Evolutionary conservation across 306 rosid species (phyloP), one percentile per base, ranked within the genome.

Genomic region (Clitoria ternatea): DNA sequence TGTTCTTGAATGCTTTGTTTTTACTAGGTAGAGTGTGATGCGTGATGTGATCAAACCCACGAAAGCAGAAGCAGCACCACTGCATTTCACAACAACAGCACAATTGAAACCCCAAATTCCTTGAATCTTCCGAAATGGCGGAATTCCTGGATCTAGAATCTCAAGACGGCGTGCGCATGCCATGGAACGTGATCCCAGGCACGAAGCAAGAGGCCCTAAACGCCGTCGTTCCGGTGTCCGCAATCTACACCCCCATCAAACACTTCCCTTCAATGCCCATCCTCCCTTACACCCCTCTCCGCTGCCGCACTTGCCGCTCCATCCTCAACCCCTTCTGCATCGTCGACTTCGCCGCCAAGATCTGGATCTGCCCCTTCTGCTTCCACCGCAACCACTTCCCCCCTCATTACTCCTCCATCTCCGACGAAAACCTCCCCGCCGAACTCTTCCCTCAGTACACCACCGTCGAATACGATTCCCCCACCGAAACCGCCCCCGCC

Each of bases 311-410:
- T 1, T 94, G 98, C 66, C 98, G 98, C 57, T 72, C 97, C 49
- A 59, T 94, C 20, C 97, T 94, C 78, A 94, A 94, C 24, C 96
- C 99, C 6, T 94, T 91, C 80, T 89, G 90, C 75, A 89, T 88
- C 74, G 97, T 94, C 69, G 99, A 94, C 61, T 94, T 85, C 82
- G 88, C 84, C 30, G 99, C 99, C 65, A 89, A 87, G 92, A 88
- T 94, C 92, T 94, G 99, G 99, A 94, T 89, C 81, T 94, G 99
- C 67, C 97, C 97, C 0, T 89, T 94, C 61, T 91, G 97, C 81
- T 94, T 89, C 73, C 91, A 85, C 30, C 95, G 99, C 53, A 94
- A 94, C 49, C 96, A 91, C 61, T 94, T 94, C 67, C 99, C 99
- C 0, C 92, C 90, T 0, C 90, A 87, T 65, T 94, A 94, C 78